Evolutionary conservation across 2,329 filamentous ascomycete species (phyloP).

Genomic region (Trichoderma brevicompactum): DNA sequence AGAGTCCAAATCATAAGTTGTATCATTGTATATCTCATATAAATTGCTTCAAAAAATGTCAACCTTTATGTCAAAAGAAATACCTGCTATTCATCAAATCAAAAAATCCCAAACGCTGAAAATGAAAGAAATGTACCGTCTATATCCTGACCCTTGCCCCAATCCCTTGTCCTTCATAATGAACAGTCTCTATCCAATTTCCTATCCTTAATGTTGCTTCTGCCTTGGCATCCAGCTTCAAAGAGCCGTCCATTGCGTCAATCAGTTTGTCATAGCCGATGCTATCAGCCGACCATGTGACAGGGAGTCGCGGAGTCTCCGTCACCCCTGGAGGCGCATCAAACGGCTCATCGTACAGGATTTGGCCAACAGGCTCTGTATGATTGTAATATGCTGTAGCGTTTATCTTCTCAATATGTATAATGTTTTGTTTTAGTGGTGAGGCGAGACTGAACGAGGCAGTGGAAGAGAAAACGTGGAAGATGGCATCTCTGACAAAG

Average conservation of each 20-base stretch:
- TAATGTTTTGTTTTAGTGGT: constrained; percentile 71
- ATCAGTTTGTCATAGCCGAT: constrained; percentile 83
- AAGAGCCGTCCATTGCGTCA: constrained; percentile 76
- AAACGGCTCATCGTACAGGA: constrained; percentile 75
- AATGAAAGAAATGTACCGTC: constrained; percentile 13
- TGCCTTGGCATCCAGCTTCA: constrained; percentile 80
- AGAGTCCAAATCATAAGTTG: not conserved
- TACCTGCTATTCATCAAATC: not conserved
- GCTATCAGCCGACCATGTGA: constrained; percentile 75
- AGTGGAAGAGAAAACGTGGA: constrained; percentile 85
- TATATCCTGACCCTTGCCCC: constrained; percentile 59
- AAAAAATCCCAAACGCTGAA: not conserved
- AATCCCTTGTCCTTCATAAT: constrained; percentile 72
- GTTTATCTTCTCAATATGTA: constrained; percentile 79
- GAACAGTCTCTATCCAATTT: constrained; percentile 72
- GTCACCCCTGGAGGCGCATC: constrained; percentile 75
- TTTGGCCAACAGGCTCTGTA: constrained; percentile 75
- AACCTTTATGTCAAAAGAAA: constrained; percentile 4
- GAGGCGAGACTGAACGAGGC: constrained; percentile 84
- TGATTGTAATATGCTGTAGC: constrained; percentile 86
- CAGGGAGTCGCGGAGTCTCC: constrained; percentile 76
- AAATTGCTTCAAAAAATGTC: not conserved
- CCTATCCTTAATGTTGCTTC: constrained; percentile 75
- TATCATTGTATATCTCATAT: constrained; percentile 4
- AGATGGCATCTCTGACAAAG: constrained; percentile 84